These are phyloP conservation scores for Filobasidium wieringae DNA, from an alignment of 768 basidiomycete genomes.

Conservation along the genomic window DNA sequence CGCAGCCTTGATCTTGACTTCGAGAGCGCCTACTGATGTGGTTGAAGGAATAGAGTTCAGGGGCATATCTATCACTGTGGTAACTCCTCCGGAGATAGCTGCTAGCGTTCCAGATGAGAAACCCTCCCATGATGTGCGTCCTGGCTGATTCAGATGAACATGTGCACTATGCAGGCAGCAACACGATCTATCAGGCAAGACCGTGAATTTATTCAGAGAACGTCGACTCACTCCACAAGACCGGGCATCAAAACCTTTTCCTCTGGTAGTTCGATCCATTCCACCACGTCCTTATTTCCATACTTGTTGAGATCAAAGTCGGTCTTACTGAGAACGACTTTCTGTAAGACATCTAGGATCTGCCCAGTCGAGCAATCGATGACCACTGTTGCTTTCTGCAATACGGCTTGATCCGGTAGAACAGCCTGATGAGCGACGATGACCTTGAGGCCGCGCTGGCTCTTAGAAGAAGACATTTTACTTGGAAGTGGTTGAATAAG, in stretches of 20 bases:
- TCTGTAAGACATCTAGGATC: slow-evolving; percentile 47
- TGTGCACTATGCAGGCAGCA: slow-evolving; percentile 37
- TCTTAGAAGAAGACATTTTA: no score
- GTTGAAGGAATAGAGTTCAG: slow-evolving; percentile 95
- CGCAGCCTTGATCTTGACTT: slow-evolving; percentile 60
- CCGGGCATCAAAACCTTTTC: slow-evolving; percentile 61
- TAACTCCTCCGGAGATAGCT: slow-evolving; percentile 86
- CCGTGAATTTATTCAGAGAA: background rate
- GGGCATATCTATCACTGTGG: slow-evolving; percentile 94
- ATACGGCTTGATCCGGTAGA: slow-evolving; percentile 45
- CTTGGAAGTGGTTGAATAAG: no score
- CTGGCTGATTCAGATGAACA: slow-evolving; percentile 88
- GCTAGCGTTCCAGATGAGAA: slow-evolving; percentile 84
- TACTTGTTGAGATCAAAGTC: slow-evolving; percentile 23
- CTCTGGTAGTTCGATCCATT: slow-evolving; percentile 47
- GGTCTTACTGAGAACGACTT: slow-evolving; percentile 9
- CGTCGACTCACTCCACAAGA: slow-evolving; percentile 60
- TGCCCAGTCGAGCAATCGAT: slow-evolving; percentile 51
- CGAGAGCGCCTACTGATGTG: slow-evolving; percentile 65
- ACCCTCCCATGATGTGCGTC: slow-evolving; percentile 87
- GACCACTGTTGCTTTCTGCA: slow-evolving; percentile 56
- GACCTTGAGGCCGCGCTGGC: slow-evolving; percentile 30
- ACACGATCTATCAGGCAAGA: background rate
- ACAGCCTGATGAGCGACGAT: slow-evolving; percentile 52
- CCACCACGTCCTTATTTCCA: slow-evolving; percentile 32